Base-by-base conservation (phyloP, 2,329 filamentous ascomycete species). In the Penicillium janthinellum region DNA sequence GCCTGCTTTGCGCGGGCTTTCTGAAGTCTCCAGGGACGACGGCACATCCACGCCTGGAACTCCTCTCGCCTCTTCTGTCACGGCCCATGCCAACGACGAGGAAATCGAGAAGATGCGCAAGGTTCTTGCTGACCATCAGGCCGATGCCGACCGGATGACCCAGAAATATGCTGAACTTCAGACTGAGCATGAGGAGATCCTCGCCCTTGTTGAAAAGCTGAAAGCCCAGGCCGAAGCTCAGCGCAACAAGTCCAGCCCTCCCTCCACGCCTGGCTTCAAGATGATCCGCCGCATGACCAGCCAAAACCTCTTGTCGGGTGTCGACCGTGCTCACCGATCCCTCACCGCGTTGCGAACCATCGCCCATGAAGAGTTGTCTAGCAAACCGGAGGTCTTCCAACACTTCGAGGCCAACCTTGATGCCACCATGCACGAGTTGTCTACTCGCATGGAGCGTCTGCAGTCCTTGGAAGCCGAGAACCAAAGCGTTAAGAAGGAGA, bases 371-470 rank as follows among this genome's bases (percentile, higher is more conserved):
- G 91, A 92, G 70, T 91, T 99, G 64, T 91, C 95, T 64, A 79
- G 84, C 14, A 84, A 90, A 57, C 90, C 92, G 0, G 94, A 97
- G 67, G 85, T 88, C 1, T 90, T 96, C 84, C 92, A 96, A 69
- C 94, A 88, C 72, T 98, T 98, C 70, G 95, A 98, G 73, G 81
- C 95, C 50, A 96, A 96, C 72, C 81, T 99, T 44, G 95, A 95
- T 71, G 86, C 91, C 1, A 92, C 94, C 59, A 94, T 97, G 88
- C 91, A 95, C 68, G 95, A 99, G 73, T 82, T 99, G 37, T 90
- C 96, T 65, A 84, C 84, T 10, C 88, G 93, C 44, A 93, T 93
- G 41, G 93, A 98, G 74, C 88, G 93, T 31, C 93, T 97, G 55
- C 91, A 96, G 71, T 88, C 93, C 69, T 82, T 99, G 14, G 95